Evolutionary conservation across 306 rosid genomes (phyloP).

Genomic region (Lagenaria siceraria): DNA sequence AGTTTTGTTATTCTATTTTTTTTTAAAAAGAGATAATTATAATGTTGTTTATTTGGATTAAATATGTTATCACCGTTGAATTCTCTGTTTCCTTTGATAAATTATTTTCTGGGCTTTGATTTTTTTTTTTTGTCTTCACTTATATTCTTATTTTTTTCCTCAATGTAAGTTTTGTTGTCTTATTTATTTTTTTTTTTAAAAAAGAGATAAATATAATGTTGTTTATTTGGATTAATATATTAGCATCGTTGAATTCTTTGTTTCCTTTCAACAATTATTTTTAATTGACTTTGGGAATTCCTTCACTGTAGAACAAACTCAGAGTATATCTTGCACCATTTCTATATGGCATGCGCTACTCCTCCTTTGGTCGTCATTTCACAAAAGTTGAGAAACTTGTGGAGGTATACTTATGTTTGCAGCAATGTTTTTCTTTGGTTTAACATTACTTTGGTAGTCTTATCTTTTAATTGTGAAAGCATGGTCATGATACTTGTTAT

Average conservation of each 20-base stretch:
- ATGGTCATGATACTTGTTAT: not conserved
- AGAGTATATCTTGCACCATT: constrained; percentile 73
- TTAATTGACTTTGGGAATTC: constrained; percentile 2
- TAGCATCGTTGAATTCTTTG: not conserved
- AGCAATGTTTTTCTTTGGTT: not conserved
- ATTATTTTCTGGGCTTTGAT: not conserved
- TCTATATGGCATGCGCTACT: constrained; percentile 70
- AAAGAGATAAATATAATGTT: not conserved
- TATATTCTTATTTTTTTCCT: not conserved
- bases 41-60: not conserved
- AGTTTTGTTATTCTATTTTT: not conserved
- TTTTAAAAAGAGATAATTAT: not conserved
- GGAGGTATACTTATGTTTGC: constrained; percentile 38
- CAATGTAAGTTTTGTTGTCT: not conserved
- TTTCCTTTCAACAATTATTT: not conserved
- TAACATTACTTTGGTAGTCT: not conserved
- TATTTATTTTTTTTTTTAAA: no score
- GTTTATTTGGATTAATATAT: not conserved
- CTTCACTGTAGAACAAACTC: constrained; percentile 53
- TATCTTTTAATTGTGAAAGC: not conserved
- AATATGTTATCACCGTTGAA: not conserved
- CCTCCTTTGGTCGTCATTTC: constrained; percentile 91
- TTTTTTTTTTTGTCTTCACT: not conserved
- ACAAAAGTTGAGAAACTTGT: constrained; percentile 71
- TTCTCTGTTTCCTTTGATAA: not conserved